These are phyloP conservation scores for Verticillium nubilum DNA, from an alignment of 2,329 filamentous ascomycete species.

Conservation along the genomic window DNA sequence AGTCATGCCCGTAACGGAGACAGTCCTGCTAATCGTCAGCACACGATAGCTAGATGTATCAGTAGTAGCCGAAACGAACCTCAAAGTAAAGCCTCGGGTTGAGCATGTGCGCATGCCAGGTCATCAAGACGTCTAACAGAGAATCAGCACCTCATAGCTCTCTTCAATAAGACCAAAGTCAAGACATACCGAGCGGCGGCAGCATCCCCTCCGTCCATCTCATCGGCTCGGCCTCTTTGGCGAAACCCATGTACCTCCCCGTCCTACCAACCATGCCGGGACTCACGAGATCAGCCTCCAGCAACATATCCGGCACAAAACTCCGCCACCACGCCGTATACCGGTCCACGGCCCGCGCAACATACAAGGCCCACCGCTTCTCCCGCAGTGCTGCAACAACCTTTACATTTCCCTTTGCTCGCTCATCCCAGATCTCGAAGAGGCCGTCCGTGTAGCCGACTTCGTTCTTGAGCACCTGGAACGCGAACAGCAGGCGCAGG, in stretches of 20 bases:
- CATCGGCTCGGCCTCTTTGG: conserved; percentile 12
- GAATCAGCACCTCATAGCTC: too few species aligned
- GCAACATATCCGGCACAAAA: conserved; percentile 19
- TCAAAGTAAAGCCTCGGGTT: conserved; percentile 63
- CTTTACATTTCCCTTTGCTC: conserved; percentile 20
- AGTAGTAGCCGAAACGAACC: not conserved
- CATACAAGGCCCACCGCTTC: conserved; percentile 63
- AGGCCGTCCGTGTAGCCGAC: conserved; percentile 55
- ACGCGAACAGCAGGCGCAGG: conserved; percentile 60
- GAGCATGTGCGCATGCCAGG: conserved; percentile 67
- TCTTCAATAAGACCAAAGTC: conserved; percentile 21
- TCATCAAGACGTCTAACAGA: conserved; percentile 65
- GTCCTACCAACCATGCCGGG: conserved; percentile 7
- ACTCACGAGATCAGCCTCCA: conserved; percentile 17
- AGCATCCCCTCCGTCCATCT: conserved; percentile 32
- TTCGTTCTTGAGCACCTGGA: conserved; percentile 56
- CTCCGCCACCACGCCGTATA: conserved; percentile 57
- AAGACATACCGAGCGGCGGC: conserved; percentile 42
- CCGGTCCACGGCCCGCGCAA: conserved; percentile 56
- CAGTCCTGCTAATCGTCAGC: conserved; percentile 39
- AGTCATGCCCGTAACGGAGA: conserved; percentile 42
- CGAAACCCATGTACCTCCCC: conserved; percentile 21
- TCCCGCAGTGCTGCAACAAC: conserved; percentile 49
- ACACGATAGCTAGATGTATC: not conserved
- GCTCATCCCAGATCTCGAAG: conserved; percentile 49